Conservation (phyloP, 2,329 filamentous ascomycete species). For the Huntiella decipiens region DNA sequence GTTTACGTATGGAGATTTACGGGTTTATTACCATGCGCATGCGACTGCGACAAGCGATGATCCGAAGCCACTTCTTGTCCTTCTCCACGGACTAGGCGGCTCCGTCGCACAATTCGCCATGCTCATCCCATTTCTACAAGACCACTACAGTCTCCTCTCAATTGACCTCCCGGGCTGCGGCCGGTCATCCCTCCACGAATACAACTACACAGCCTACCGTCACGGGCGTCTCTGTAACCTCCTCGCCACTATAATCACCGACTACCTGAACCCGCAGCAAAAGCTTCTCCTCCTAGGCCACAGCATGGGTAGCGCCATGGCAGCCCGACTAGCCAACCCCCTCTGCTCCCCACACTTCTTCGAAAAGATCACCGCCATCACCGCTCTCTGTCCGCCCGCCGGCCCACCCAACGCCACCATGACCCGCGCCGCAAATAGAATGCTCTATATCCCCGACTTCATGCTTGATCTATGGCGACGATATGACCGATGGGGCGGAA, state of each 20-base stretch:
- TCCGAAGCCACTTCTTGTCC: slow-evolving; percentile 66
- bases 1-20: slow-evolving; percentile 55
- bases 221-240: slow-evolving; percentile 58
- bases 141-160: slow-evolving; percentile 66
- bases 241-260: slow-evolving; percentile 53
- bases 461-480: slow-evolving; percentile 59
- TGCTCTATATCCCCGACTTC: slow-evolving; percentile 50
- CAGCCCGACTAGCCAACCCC: slow-evolving; percentile 44
- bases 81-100: slow-evolving; percentile 84
- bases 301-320: slow-evolving; percentile 72
- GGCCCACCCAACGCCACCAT: slow-evolving; percentile 36
- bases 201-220: slow-evolving; percentile 59
- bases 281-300: slow-evolving; percentile 68
- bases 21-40: slow-evolving; percentile 71
- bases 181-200: slow-evolving; percentile 53
- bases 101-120: slow-evolving; percentile 75
- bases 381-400: slow-evolving; percentile 65
- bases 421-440: slow-evolving; percentile 26
- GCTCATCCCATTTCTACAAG: slow-evolving; percentile 61
- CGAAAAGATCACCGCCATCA: slow-evolving; percentile 37
- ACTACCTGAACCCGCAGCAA: slow-evolving; percentile 48
- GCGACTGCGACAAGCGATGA: slow-evolving; percentile 51
- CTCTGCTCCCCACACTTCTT: slow-evolving; percentile 23
- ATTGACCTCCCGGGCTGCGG: slow-evolving; percentile 87
- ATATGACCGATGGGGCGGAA: slow-evolving; percentile 64